Percentiles rank a stretch among this genome's conserved stretches.
phyloP scores from a whole-genome alignment of 2,329 filamentous ascomycete genomes.

The Exserohilum turcica region DNA sequence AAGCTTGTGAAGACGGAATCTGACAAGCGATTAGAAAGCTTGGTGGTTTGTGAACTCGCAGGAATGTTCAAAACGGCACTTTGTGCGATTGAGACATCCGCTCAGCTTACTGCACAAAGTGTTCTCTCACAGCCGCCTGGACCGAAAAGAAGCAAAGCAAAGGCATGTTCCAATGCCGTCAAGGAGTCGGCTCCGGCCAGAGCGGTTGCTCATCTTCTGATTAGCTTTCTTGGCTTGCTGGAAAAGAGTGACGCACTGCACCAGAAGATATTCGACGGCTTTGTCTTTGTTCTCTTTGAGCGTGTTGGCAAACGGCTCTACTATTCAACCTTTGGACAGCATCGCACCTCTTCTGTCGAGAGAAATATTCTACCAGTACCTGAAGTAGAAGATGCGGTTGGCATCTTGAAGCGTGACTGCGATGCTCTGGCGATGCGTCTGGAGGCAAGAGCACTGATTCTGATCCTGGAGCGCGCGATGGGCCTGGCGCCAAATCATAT shows the following conservation, averaged over 20 bases:
- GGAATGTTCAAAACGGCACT: conserved; percentile 48
- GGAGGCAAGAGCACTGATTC: conserved; percentile 51
- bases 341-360: conserved; percentile 33
- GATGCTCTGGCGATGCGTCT: conserved; percentile 34
- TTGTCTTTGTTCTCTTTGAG: conserved; percentile 49
- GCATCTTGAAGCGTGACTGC: conserved; percentile 19
- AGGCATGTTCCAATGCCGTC: conserved; percentile 2
- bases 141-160: conserved; percentile 15
- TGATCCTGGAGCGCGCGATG: conserved; percentile 50
- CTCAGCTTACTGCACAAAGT: conserved; percentile 24
- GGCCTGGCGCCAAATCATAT: conserved; percentile 47
- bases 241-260: conserved; percentile 45
- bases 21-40: conserved; percentile 20
- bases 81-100: conserved; percentile 35
- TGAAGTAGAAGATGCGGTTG: conserved; percentile 4
- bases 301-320: conserved; percentile 48
- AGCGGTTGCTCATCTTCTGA: conserved; percentile 44
- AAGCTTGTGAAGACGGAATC: conserved; percentile 23
- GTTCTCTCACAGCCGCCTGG: background rate
- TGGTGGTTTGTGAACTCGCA: conserved; percentile 41
- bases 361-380: conserved; percentile 31
- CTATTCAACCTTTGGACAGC: conserved; percentile 46
- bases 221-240: conserved; percentile 43
- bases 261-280: conserved; percentile 52
- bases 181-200: conserved; percentile 35